Percentiles rank a stretch among this genome's conserved stretches.
phyloP scores from a whole-genome alignment of 768 basidiomycete genomes.

The Gautieria morchelliformis region DNA sequence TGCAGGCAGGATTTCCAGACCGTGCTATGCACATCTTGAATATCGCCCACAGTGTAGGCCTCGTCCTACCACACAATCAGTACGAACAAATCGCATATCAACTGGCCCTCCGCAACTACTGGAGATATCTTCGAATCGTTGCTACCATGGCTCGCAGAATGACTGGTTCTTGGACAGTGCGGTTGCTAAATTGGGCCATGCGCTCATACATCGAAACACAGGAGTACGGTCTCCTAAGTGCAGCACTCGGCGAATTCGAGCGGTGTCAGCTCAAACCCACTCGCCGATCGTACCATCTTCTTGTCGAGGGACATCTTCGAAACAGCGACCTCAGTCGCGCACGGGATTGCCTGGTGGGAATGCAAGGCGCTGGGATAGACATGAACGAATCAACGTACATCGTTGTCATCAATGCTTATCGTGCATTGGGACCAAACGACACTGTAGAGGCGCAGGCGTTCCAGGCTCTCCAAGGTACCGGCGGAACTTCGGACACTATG shows the following conservation, averaged over 20 bases:
- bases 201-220: constrained; percentile 50
- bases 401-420: constrained; percentile 47
- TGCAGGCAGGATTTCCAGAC: not conserved
- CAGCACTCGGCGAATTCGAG: constrained; percentile 42
- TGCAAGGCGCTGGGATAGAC: constrained; percentile 47
- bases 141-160: not conserved
- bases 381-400: constrained; percentile 51
- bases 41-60: not conserved
- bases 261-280: constrained; percentile 36
- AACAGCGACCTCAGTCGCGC: constrained; percentile 56
- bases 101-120: not conserved
- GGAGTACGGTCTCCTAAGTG: constrained; percentile 36
- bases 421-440: constrained; percentile 46
- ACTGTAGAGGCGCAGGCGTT: constrained; percentile 45
- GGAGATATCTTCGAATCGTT: not conserved
- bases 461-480: constrained; percentile 33
- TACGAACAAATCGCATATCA: constrained; percentile 7
- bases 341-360: constrained; percentile 39
- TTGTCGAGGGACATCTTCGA: constrained; percentile 57
- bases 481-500: constrained; percentile 32
- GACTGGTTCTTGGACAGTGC: constrained; percentile 37
- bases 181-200: constrained; percentile 63
- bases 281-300: constrained; percentile 57
- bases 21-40: constrained; percentile 1
- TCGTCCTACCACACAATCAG: constrained; percentile 1